These are phyloP conservation scores for Miscanthus sacchariflorus DNA, from an alignment of 202 grass and related monocot genomes.

Conservation along the genomic window DNA sequence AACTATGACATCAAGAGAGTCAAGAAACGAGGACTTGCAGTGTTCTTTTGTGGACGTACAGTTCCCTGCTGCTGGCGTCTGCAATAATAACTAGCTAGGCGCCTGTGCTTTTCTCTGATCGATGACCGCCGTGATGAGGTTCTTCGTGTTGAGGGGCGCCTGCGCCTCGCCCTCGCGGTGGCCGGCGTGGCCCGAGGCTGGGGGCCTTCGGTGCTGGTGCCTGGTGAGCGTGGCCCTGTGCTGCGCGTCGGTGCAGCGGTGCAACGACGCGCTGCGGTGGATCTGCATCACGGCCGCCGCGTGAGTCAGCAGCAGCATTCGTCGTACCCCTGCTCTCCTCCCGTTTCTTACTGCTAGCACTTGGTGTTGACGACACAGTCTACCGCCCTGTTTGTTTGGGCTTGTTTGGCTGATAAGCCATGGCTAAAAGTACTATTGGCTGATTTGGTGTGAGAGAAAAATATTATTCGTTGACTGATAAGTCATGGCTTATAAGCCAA, in stretches of 20 bases:
- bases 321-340: no score
- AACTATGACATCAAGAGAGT: background rate
- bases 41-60: background rate
- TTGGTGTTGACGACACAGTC: no score
- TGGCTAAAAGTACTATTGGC: no score
- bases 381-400: no score
- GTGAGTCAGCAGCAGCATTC: constrained; percentile 43
- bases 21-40: background rate
- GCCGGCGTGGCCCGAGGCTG: no score
- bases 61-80: no score
- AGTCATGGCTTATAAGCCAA: no score
- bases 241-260: constrained; percentile 39
- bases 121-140: background rate
- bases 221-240: constrained; percentile 31
- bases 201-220: constrained; percentile 4
- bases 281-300: constrained; percentile 48
- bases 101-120: background rate
- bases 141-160: background rate
- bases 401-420: no score
- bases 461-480: no score
- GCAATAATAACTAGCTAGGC: background rate
- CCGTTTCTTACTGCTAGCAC: no score
- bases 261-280: constrained; percentile 51
- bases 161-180: background rate
- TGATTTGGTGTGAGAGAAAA: no score